A percentile compares a stretch with the other conserved stretches of the same genome.
These are phyloP conservation scores for Phaeodactylum tricornutum DNA, from an alignment of 108 stramenopile genomes.

Conservation along the genomic window DNA sequence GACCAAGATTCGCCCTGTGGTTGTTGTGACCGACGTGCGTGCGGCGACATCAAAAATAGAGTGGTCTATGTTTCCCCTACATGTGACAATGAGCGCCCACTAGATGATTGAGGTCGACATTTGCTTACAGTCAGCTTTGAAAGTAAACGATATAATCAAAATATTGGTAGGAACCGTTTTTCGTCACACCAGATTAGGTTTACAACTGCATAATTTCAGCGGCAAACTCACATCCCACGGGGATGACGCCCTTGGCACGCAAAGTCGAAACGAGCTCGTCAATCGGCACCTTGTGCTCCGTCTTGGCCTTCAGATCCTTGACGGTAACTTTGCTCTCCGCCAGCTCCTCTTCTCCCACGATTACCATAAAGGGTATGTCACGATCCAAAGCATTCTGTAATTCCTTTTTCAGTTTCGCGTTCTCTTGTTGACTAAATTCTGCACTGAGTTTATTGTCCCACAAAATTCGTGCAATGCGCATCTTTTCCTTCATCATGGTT, in stretches of 20 bases:
- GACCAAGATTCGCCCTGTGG: constrained; percentile 19
- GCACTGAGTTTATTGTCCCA: constrained; percentile 81
- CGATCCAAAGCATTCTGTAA: constrained; percentile 66
- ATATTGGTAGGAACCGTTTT: no score
- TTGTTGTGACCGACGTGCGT: not conserved
- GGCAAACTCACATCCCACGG: constrained; percentile 57
- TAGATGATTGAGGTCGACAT: no score
- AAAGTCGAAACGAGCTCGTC: constrained; percentile 29
- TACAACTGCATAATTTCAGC: no score
- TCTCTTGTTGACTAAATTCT: constrained; percentile 74
- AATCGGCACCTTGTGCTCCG: constrained; percentile 48
- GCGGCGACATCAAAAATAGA: not conserved
- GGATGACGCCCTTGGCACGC: constrained; percentile 46
- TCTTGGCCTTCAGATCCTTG: constrained; percentile 62
- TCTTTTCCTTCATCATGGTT: constrained; percentile 49
- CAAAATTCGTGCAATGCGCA: constrained; percentile 64
- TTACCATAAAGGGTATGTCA: constrained; percentile 81
- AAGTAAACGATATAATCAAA: no score
- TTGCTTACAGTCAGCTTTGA: no score
- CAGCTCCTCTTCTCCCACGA: constrained; percentile 80
- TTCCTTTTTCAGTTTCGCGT: constrained; percentile 80
- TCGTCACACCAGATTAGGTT: no score
- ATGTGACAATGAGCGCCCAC: no score
- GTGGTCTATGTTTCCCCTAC: constrained; percentile 2
- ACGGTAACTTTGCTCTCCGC: constrained; percentile 73